Base-by-base conservation (phyloP, 2,329 filamentous ascomycete genomes). In the Cladosporium sp. region DNA sequence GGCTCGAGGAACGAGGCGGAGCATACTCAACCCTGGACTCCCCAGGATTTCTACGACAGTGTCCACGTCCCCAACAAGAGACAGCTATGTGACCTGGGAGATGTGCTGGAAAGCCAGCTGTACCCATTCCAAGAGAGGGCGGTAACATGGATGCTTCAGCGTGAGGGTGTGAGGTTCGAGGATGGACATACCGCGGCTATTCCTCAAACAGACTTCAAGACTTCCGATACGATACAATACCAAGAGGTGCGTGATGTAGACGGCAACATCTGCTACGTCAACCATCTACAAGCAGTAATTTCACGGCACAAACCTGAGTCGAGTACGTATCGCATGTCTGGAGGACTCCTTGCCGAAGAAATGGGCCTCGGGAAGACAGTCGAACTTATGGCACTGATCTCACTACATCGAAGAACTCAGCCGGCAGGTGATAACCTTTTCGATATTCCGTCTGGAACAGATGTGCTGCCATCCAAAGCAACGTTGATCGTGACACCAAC, bases 301-400 rank as follows among this genome's bases (percentile, higher is more conserved):
- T 71, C 69, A 10, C 72, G 69, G 2, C 50, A 65, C 8, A 75
- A 26, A 78, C 71, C 71, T 14, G 33, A 85, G 61, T 73, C 75
- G n/a, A 69, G 71, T 0, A 66, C 86, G 12, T 82, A 77, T 55
- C 86, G 72, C 18, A 66, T 82, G 1, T 77, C 73, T 40, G 88
- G 88, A 2, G 90, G 90, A 0, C 88, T 92, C 57, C 79, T 94
- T 5, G 88, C 90, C 0, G 91, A 94, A 73, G 91, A 94, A 76
- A 94, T 94, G 91, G 91, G 91, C 0, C 80, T 94, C 1, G 91
- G 91, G 1, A 94, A 94, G 76, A 94, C 91, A 0, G 81, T 93
- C 3, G 91, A 94, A 77, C 82, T 91, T 2, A 86, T 93, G 53
- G 84, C 88, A 4, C 80, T 94, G 12, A 85, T 93, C n/a, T 80